phyloP scores from a whole-genome alignment of 345 rosid genomes.

The Lenwebbia sp. region DNA sequence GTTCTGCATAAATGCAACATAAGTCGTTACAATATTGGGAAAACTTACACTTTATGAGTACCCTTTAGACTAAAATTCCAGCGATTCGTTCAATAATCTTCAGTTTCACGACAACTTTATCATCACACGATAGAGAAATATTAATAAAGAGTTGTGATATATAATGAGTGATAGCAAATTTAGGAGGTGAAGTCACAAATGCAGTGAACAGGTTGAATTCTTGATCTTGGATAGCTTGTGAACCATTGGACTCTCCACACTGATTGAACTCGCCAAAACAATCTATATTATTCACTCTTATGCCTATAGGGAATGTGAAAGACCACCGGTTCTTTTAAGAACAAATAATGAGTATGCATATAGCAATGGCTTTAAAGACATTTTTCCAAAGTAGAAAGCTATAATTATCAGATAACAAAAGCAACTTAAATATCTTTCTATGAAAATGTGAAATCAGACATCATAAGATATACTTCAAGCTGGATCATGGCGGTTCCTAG shows the following conservation, averaged over 20 bases:
- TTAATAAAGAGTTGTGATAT: neutral
- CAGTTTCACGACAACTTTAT: neutral
- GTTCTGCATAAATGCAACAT: slow-evolving; percentile 29
- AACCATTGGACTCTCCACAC: neutral
- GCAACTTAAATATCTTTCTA: neutral
- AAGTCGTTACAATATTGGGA: slow-evolving; percentile 1
- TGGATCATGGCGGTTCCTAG: neutral
- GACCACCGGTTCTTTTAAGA: neutral
- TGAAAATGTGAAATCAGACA: neutral
- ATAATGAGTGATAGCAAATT: neutral
- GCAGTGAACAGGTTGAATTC: neutral
- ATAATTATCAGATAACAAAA: neutral
- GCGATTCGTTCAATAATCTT: neutral
- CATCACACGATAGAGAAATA: neutral
- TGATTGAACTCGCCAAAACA: neutral
- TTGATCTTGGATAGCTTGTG: neutral
- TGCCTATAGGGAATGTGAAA: neutral
- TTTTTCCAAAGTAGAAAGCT: neutral
- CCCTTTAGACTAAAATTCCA: neutral
- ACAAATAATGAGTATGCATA: neutral
- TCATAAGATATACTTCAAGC: neutral
- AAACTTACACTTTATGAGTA: neutral
- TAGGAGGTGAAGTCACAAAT: neutral
- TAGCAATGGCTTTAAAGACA: neutral
- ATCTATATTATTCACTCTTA: neutral